Percentiles rank a stretch among this genome's conserved stretches.
Conservation (phyloP, 1,284 basidiomycete species). For the Termitomyces sp. region DNA sequence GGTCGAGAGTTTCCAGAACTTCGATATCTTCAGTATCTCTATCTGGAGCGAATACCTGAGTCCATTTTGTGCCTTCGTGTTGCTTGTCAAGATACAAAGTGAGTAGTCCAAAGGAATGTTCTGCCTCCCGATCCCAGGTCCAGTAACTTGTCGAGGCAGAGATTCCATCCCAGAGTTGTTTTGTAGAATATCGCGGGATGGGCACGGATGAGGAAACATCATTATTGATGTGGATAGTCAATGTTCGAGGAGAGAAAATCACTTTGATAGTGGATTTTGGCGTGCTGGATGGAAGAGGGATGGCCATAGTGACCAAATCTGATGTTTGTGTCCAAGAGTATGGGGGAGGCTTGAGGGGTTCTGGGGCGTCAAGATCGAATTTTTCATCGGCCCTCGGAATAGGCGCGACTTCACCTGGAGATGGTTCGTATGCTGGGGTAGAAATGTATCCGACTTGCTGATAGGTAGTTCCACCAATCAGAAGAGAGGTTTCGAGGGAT, state of each 20-base stretch:
- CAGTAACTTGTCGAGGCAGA: conserved; percentile 72
- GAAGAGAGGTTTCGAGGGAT: conserved; percentile 42
- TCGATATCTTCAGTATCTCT: conserved; percentile 54
- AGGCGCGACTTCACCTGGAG: conserved; percentile 59
- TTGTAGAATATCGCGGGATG: conserved; percentile 57
- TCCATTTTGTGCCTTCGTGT: conserved; percentile 78
- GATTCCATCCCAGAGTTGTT: conserved; percentile 74
- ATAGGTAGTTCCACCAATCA: conserved; percentile 58
- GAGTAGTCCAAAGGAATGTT: conserved; percentile 61
- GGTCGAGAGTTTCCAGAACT: conserved; percentile 86
- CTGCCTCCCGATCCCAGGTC: conserved; percentile 81
- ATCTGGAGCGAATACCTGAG: conserved; percentile 67
- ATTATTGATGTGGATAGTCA: conserved; percentile 60
- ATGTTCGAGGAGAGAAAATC: conserved; percentile 56
- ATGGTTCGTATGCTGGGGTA: conserved; percentile 45
- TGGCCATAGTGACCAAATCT: conserved; percentile 77
- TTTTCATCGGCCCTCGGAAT: conserved; percentile 59
- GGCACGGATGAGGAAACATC: conserved; percentile 31
- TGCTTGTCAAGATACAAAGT: conserved; percentile 84
- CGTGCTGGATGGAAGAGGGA: conserved; percentile 73
- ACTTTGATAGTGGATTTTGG: conserved; percentile 62
- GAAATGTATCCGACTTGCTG: conserved; percentile 31
- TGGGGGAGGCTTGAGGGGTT: conserved; percentile 50
- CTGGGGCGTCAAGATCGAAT: conserved; percentile 33
- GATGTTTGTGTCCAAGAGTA: conserved; percentile 90